These are phyloP conservation scores for Apiospora sp. DNA, from an alignment of 2,329 filamentous ascomycete species.

Conservation along the genomic window DNA sequence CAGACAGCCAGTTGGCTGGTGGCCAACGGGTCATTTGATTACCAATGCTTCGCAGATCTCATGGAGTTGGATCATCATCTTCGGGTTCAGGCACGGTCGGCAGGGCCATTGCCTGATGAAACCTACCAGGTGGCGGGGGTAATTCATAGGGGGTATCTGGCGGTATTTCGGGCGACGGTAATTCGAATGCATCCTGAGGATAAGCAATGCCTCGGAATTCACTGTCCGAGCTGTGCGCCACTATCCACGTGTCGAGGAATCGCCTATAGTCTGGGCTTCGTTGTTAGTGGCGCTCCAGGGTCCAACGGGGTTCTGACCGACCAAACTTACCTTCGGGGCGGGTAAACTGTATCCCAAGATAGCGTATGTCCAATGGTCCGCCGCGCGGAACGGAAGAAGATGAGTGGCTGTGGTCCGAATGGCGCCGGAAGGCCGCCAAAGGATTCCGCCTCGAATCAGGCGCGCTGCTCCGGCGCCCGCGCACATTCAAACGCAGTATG, in stretches of 20 bases:
- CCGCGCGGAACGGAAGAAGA: slow-evolving; percentile 32
- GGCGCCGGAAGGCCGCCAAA: slow-evolving; percentile 28
- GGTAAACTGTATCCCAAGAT: slow-evolving; percentile 59
- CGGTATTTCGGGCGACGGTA: slow-evolving; percentile 56
- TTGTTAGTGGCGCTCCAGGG: neutral
- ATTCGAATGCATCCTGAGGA: slow-evolving; percentile 54
- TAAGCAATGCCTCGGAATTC: slow-evolving; percentile 56
- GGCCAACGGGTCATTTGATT: neutral
- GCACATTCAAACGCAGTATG: slow-evolving; percentile 52
- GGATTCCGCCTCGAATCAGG: slow-evolving; percentile 43
- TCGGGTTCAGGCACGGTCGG: slow-evolving; percentile 28
- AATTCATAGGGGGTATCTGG: slow-evolving; percentile 39
- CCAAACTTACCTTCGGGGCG: slow-evolving; percentile 51
- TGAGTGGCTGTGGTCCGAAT: slow-evolving; percentile 25
- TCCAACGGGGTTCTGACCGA: neutral
- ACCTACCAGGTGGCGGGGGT: slow-evolving; percentile 27
- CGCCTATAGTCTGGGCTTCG: slow-evolving; percentile 50
- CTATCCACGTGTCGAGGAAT: slow-evolving; percentile 56
- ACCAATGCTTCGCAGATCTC: slow-evolving; percentile 8
- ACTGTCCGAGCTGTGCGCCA: slow-evolving; percentile 55
- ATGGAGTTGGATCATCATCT: slow-evolving; percentile 23
- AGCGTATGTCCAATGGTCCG: slow-evolving; percentile 51
- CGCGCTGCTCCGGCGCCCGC: slow-evolving; percentile 50
- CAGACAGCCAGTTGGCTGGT: neutral
- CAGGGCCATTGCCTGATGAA: slow-evolving; percentile 22